Percentiles rank a stretch among this genome's conserved stretches.
Evolutionary conservation across 805 yeast genomes (phyloP).

Genomic region (Wickerhamomyces strasburgensis): DNA sequence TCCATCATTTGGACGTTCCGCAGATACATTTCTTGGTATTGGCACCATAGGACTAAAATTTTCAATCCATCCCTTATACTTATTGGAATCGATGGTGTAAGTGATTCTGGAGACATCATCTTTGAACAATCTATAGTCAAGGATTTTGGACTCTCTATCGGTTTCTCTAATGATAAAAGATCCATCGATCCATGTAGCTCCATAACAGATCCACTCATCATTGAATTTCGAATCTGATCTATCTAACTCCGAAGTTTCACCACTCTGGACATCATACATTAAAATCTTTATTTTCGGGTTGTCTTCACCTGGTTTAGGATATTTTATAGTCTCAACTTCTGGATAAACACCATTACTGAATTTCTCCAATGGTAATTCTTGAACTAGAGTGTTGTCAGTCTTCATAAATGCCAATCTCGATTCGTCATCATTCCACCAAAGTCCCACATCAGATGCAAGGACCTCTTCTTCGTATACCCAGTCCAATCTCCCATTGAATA

Average conservation of each 20-base stretch:
- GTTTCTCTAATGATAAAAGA: slow-evolving; percentile 53
- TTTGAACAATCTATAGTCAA: slow-evolving; percentile 46
- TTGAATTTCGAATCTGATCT: slow-evolving; percentile 29
- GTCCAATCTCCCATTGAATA: slow-evolving; percentile 69
- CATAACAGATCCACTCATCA: slow-evolving; percentile 53
- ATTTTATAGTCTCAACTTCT: slow-evolving; percentile 39
- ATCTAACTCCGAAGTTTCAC: slow-evolving; percentile 11
- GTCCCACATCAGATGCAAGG: slow-evolving; percentile 46
- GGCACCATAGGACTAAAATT: slow-evolving; percentile 37
- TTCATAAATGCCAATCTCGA: slow-evolving; percentile 47
- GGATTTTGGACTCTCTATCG: slow-evolving; percentile 53
- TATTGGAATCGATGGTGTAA: slow-evolving; percentile 38
- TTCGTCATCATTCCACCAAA: slow-evolving; percentile 75
- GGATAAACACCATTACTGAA: slow-evolving; percentile 50
- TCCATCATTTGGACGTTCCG: slow-evolving; percentile 37
- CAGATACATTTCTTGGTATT: slow-evolving; percentile 32
- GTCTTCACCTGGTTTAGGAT: slow-evolving; percentile 68
- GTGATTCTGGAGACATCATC: slow-evolving; percentile 31
- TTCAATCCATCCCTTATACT: slow-evolving; percentile 56
- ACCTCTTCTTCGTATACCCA: slow-evolving; percentile 89
- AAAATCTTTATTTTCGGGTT: slow-evolving; percentile 53
- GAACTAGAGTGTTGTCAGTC: slow-evolving; percentile 58
- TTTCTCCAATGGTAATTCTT: slow-evolving; percentile 44
- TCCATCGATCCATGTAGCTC: slow-evolving; percentile 53
- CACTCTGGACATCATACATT: slow-evolving; percentile 34